Evolutionary conservation across 352 stramenopile genomes (phyloP), one percentile per base, ranked within the genome.

Genomic region (Aphanomyces euteiches): DNA sequence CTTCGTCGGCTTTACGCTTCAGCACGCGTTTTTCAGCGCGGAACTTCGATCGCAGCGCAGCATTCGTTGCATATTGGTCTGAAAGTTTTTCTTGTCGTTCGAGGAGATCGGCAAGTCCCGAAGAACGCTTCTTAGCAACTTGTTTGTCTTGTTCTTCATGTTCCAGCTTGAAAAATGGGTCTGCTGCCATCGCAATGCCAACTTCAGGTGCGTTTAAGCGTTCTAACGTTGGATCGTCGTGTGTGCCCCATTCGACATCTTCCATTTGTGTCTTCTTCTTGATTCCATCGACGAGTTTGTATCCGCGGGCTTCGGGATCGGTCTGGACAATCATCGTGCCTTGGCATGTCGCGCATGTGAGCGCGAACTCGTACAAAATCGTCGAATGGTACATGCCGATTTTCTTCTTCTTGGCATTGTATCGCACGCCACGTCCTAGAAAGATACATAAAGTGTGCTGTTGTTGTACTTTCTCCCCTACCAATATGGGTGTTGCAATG

Each of bases 381-480:
- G 92, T 96, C 39, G 90, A 90, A 75, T 98, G 98, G 74, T 96
- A 94, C 72, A 82, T 89, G 19, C 88, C 95, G 3, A 89, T 90
- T 17, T 90, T 77, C 28, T 89, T 88, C 79, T 99, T 99, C 54
- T 92, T 83, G 0, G 97, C 96, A 78, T 99, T 99, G 81, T 98
- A 99, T 47, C 97, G 85, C 58, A 98, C 97, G 67, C 89, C 89
- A 53, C 83, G 79, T 12, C 82, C 57, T 66, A 66, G 5, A 36
- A 19, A 53, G n/a, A 19, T 2, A 7, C 53, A 59, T 59, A 2
- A 28, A 28, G 10, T 59, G 19, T 28, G 28, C 28, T 28, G 28
- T 2, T 28, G 28, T 28, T n/a, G 45, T 53, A 53, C 13, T 53
- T 15, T 28, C 28, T n/a, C n/a, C 10, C 4, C 38, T 72, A 67